Evolutionary conservation across 2,329 filamentous ascomycete species (phyloP).

Genomic region (Colletotrichum truncatum): DNA sequence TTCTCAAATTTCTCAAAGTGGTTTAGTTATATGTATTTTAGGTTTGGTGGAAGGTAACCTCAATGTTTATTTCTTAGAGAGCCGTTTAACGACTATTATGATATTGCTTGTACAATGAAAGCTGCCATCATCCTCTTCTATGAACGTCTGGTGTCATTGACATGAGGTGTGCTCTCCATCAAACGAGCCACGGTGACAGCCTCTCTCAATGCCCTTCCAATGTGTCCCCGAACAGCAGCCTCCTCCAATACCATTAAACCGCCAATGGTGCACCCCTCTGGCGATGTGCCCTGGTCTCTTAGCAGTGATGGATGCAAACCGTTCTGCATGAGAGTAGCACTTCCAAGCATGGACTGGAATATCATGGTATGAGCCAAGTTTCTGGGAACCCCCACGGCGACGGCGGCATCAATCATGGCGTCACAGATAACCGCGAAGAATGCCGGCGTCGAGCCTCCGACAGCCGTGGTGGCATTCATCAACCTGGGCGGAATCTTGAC

Average conservation of each 20-base stretch:
- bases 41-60: too few relatives aligned
- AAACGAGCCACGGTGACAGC: slow-evolving; percentile 54
- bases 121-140: neutral
- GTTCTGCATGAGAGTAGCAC: slow-evolving; percentile 59
- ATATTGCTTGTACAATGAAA: rapidly evolving
- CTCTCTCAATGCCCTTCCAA: slow-evolving; percentile 54
- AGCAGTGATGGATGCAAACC: slow-evolving; percentile 67
- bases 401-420: slow-evolving; percentile 66
- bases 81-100: too few relatives aligned
- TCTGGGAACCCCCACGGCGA: slow-evolving; percentile 67
- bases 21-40: too few relatives aligned
- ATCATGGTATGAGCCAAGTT: slow-evolving; percentile 66
- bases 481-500: slow-evolving; percentile 57
- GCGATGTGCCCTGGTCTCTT: slow-evolving; percentile 66
- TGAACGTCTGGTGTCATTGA: slow-evolving; percentile 47
- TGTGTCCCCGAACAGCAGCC: slow-evolving; percentile 55
- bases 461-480: slow-evolving; percentile 67
- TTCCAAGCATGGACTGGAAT: slow-evolving; percentile 67
- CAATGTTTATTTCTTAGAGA: too few relatives aligned
- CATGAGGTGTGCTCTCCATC: slow-evolving; percentile 48
- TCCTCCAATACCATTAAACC: slow-evolving; percentile 70
- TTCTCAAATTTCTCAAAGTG: too few relatives aligned
- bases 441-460: slow-evolving; percentile 68
- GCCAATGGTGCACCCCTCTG: slow-evolving; percentile 68
- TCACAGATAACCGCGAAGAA: slow-evolving; percentile 68